These are phyloP conservation scores for Sistotremastrum niveocremeum DNA, from an alignment of 768 basidiomycete species.

Conservation along the genomic window DNA sequence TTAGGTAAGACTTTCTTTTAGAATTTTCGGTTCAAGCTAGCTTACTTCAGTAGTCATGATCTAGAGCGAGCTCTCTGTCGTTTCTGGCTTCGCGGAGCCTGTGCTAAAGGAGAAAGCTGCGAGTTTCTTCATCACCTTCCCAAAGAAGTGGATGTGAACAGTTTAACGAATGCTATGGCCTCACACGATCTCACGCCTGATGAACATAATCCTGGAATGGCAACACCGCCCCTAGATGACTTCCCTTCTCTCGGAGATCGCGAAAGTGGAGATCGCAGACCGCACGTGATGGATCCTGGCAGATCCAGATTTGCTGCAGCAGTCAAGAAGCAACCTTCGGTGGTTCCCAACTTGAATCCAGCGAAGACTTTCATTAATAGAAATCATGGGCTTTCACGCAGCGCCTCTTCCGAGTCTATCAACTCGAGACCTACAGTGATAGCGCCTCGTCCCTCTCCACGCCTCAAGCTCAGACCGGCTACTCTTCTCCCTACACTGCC, in stretches of 20 bases:
- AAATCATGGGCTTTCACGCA: slow-evolving; percentile 16
- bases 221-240: slow-evolving; percentile 39
- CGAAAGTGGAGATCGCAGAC: slow-evolving; percentile 27
- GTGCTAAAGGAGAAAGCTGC: slow-evolving; percentile 91
- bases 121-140: slow-evolving; percentile 92
- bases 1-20: slow-evolving; percentile 51
- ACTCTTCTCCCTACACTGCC: slow-evolving; percentile 76
- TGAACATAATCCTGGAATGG: slow-evolving; percentile 25
- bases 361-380: slow-evolving; percentile 15
- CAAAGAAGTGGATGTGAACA: slow-evolving; percentile 67
- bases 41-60: slow-evolving; percentile 53
- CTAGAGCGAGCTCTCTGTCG: slow-evolving; percentile 88
- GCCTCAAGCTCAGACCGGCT: slow-evolving; percentile 74
- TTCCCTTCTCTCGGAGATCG: slow-evolving; percentile 48
- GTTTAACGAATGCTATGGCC: slow-evolving; percentile 52
- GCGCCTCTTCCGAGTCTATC: slow-evolving; percentile 45
- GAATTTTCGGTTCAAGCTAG: not conserved
- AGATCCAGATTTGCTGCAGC: slow-evolving; percentile 85
- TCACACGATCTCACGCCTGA: slow-evolving; percentile 40
- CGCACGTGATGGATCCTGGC: slow-evolving; percentile 43
- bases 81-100: slow-evolving; percentile 96
- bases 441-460: slow-evolving; percentile 70
- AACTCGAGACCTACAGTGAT: slow-evolving; percentile 57
- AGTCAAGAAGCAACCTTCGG: slow-evolving; percentile 51
- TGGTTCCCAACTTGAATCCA: slow-evolving; percentile 18